Evolutionary conservation across 1,139 yeast species (phyloP), one percentile per base, ranked within the genome.

Genomic region (Hemisphaericaspora xylanilytica): DNA sequence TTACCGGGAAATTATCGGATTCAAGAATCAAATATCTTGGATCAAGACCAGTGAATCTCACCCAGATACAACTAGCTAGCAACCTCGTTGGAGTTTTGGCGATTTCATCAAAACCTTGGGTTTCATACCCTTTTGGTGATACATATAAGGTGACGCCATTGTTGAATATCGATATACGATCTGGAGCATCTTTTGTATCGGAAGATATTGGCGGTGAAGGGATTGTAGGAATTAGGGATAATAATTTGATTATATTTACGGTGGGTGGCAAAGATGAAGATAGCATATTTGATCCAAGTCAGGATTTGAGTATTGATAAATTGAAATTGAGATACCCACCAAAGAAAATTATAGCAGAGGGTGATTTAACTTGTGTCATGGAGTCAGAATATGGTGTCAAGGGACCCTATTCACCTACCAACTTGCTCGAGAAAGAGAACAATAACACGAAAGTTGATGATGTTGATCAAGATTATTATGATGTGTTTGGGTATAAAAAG

Each of bases 21-120:
- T 78, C 90, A 0, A 68, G 86, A 47, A 77, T 80, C n/a, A 81
- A 85, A 54, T 88, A 81, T 54, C 62, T 85, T 38, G 97, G 96
- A 0, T 72, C 85, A 0, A 69, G 70, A 28, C 78, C 86, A 0
- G 83, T 89, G 1, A 51, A 54, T 7, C 61, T 88, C 17, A 67
- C 76, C n/a, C 43, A 51, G 5, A 56, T 73, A 27, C 54, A 44
- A 21, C 41, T 60, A 13, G 49, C 56, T 6, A 45, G 48, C 2
- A 52, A 51, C 8, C 50, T 57, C 3, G 44, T 55, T 10, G 58
- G 64, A 3, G 49, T 65, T 1, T 50, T 74, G 31, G 78, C 78
- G 0, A 56, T 73, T 25, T 70, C 78, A 2, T 62, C 75, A 2
- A 55, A 62, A 28, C 60, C 78, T 0, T 74, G 78, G 71, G 52